Percentiles rank a stretch among this genome's conserved stretches.
Evolutionary conservation across 257 asterid species (phyloP).

Genomic region (Voacanga thouarsii): DNA sequence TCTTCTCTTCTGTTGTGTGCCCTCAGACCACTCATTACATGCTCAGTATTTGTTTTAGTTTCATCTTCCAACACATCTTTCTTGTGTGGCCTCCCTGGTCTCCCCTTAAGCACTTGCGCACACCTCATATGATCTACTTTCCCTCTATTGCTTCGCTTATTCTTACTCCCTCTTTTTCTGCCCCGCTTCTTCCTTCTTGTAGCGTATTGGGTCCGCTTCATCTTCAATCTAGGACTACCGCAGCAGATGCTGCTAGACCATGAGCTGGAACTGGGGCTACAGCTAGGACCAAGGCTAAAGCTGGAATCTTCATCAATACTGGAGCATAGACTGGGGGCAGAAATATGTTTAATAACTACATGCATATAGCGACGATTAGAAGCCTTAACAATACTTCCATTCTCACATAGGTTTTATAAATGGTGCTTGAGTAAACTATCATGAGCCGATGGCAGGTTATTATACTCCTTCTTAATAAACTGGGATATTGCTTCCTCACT

Average conservation of each 20-base stretch:
- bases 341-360: neutral
- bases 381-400: constrained; percentile 33
- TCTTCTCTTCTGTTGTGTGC: constrained; percentile 9
- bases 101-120: neutral
- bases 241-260: neutral
- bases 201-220: neutral
- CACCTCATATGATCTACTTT: neutral
- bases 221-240: neutral
- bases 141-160: neutral
- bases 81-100: neutral
- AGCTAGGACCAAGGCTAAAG: constrained; percentile 1
- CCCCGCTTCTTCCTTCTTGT: neutral
- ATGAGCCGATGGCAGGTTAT: constrained; percentile 58
- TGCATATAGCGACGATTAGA: constrained; percentile 7
- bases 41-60: neutral
- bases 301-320: neutral
- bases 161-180: neutral
- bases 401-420: constrained; percentile 36
- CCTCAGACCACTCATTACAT: neutral
- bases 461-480: constrained; percentile 34
- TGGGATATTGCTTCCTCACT: constrained; percentile 48
- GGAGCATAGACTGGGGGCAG: neutral
- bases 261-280: constrained; percentile 11
- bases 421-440: constrained; percentile 43
- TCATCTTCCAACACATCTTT: constrained; percentile 13